Evolutionary conservation across 2,329 filamentous ascomycete species (phyloP).

Genomic region (Neopestalotiopsis sp.): DNA sequence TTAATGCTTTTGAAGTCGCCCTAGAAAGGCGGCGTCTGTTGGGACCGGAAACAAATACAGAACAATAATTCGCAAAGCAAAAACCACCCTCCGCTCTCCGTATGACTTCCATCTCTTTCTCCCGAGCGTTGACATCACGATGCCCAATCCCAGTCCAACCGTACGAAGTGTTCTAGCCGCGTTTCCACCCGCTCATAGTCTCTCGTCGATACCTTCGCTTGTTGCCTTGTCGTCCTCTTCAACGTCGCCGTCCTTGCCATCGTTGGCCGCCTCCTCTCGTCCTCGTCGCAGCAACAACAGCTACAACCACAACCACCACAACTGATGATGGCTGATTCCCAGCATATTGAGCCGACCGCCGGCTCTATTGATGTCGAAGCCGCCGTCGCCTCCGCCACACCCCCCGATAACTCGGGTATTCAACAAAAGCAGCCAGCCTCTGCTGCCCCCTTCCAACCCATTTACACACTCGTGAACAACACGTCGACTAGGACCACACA

Average conservation of each 20-base stretch:
- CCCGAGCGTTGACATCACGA: constrained; percentile 14
- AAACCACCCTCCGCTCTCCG: not conserved
- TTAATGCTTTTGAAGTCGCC: not conserved
- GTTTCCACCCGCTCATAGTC: constrained; percentile 10
- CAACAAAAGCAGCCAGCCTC: constrained; percentile 25
- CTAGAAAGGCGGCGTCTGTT: not conserved
- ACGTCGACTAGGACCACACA: constrained; percentile 72
- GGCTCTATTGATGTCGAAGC: not conserved
- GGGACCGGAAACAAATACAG: not conserved
- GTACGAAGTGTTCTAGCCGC: constrained; percentile 14
- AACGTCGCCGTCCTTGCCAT: not conserved
- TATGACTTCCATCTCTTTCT: not conserved
- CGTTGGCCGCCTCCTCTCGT: not conserved
- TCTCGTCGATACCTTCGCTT: constrained; percentile 10
- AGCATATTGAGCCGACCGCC: not conserved
- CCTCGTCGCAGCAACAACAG: too few species aligned
- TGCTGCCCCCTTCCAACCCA: constrained; percentile 68
- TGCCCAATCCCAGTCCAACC: constrained; percentile 14
- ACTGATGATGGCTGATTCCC: constrained; percentile 18
- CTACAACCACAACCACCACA: not conserved
- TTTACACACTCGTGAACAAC: constrained; percentile 87
- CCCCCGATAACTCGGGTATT: constrained; percentile 22
- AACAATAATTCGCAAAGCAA: not conserved
- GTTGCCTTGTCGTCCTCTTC: not conserved
- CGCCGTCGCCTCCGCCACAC: constrained; percentile 13